phyloP scores from a whole-genome alignment of 108 stramenopile genomes.

The Cyclostephanos tholiformis region DNA sequence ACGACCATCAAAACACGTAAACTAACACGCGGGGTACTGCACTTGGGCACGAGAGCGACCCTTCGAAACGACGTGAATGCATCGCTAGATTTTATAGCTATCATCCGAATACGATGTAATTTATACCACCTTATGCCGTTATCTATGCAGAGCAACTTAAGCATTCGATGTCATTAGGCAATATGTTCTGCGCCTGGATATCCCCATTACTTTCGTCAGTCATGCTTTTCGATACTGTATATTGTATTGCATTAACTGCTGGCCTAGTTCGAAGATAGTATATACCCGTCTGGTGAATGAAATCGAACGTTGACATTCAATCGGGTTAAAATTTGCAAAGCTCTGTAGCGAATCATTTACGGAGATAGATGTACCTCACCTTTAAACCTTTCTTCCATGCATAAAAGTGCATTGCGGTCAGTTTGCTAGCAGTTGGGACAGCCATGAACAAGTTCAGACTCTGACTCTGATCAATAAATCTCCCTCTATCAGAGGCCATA shows the following conservation, averaged over 20 bases:
- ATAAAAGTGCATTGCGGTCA: constrained; percentile 99
- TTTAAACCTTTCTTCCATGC: constrained; percentile 95
- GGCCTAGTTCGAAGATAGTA: constrained; percentile 95
- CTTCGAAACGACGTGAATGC: background rate
- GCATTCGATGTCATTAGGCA: constrained; percentile 38
- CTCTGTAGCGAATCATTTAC: background rate
- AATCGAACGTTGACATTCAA: constrained; percentile 6
- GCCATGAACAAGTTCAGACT: constrained; percentile 96
- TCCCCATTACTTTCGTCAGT: constrained; percentile 1
- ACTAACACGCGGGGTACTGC: background rate
- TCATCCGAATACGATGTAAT: background rate
- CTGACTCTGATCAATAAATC: constrained; percentile 97
- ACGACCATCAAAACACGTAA: too few species aligned
- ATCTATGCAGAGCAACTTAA: constrained; percentile 47
- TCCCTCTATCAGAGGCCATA: constrained; percentile 96
- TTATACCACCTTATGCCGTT: background rate
- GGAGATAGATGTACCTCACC: constrained; percentile 35
- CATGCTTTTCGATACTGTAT: constrained; percentile 89
- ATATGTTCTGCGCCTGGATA: constrained; percentile 4
- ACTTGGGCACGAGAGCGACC: background rate
- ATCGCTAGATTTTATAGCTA: too few species aligned
- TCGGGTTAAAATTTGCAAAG: constrained; percentile 15
- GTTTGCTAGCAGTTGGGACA: constrained; percentile 88
- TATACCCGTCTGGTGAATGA: constrained; percentile 87
- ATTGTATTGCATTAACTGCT: constrained; percentile 97